Base-by-base conservation (phyloP, 495 filamentous ascomycete species). In the Neurospora terricola region DNA sequence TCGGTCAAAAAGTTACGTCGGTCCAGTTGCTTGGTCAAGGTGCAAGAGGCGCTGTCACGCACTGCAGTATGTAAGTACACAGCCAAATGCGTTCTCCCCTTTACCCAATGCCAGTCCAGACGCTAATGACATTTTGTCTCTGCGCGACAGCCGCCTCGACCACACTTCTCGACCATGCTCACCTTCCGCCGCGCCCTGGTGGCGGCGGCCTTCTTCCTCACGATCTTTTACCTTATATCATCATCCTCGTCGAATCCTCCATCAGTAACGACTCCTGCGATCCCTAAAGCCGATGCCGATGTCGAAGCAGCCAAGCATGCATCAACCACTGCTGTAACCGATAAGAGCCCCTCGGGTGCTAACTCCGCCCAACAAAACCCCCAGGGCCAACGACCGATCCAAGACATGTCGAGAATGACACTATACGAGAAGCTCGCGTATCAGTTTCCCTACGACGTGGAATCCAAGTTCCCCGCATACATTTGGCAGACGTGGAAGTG, bases 401-500 rank as follows among this genome's bases (percentile, higher is more conserved):
- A 82, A 54, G 87, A 89, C 74, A 81, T 87, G 75, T 84, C 85
- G 42, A 86, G 86, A 79, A 88, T 88, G 77, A 89, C 92, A 12
- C 83, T 98, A 21, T 87, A 90, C 78, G 92, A 97, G 38, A 94
- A 94, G 77, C 87, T 99, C 70, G 92, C 89, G 43, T 97, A 96
- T 84, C 92, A 96, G 77, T 99, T 95, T 79, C 94, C 94, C 14
- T 99, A 98, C 83, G 91, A 96, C 76, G 87, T 94, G 68, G 90
- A 93, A 75, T 80, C 84, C 72, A 94, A 93, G 80, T 99, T 99
- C 81, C 96, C 96, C 0, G 94, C 94, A 37, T 99, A 97, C 82
- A 96, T 99, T 74, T 99, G 96, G 96, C 96, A 99, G 84, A 99
- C 96, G 45, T 99, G 96, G 96, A 97, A 96, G 82, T 92, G 91